Base-by-base conservation (phyloP, 495 filamentous ascomycete genomes). In the Bathelium albidoporum region DNA sequence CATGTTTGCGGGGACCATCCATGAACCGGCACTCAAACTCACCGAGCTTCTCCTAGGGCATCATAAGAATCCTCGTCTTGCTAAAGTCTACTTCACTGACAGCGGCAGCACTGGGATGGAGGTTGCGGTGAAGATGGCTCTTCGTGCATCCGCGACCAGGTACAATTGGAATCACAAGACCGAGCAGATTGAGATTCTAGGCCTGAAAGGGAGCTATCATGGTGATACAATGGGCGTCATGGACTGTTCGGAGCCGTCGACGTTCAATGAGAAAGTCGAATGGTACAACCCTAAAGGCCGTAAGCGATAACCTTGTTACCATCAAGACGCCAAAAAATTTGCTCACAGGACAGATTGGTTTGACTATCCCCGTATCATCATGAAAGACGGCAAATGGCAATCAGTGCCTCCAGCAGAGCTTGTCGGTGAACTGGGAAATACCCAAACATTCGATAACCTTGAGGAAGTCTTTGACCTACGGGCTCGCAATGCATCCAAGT, bases 141-240 rank as follows among this genome's bases (percentile, higher is more conserved):
- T 91, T 16, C 78, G 84, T 18, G 88, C 85, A 1, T 72, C 86
- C 0, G 78, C 80, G 59, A 70, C 78, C 59, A 76, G 88, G 29
- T 90, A 89, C 68, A 5, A 55, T 5, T 88, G 83, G 85, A 77
- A 79, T 62, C 74, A 77, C 12, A 76, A 74, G 31, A 14, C 14
- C 5, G 77, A 80, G 36, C 76, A 85, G 24, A 75, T 89, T 14
- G 81, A 80, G 16, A 82, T 91, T 32, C 69, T 92, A 2, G 89
- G 89, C 10, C 73, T 92, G 24, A 87, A 87, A 69, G 87, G 85
- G 1, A 85, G 85, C 64, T 92, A 92, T 68, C 89, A 92, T 69
- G 89, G 89, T 0, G 89, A 92, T 68, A 91, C 88, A 0, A 88
- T 92, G 24, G 89, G 88, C 2, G 86, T 86, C 0, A 92, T 92